Percentiles rank a stretch among this genome's conserved stretches.
Evolutionary conservation across 306 rosid species (phyloP).

Genomic region (Trifolium dubium): DNA sequence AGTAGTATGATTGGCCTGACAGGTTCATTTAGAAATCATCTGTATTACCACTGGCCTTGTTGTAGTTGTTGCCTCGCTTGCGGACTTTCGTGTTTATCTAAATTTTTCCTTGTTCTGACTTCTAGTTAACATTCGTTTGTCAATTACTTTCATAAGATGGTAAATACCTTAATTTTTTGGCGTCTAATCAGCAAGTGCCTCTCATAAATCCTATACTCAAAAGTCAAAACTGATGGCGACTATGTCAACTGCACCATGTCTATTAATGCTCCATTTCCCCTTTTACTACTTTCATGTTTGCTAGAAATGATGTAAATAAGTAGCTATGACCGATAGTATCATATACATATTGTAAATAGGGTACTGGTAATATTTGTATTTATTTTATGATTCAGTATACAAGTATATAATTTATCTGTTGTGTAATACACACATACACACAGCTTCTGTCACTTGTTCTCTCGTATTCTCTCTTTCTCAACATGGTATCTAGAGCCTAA

Average conservation of each 20-base stretch:
- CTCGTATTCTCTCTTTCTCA: not conserved
- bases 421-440: not conserved
- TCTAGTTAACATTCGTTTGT: not conserved
- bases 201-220: not conserved
- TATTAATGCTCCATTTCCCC: constrained; percentile 6
- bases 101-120: not conserved
- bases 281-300: constrained; percentile 19
- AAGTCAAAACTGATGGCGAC: constrained; percentile 8
- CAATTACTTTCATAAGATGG: constrained; percentile 22
- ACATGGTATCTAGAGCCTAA: constrained; percentile 14
- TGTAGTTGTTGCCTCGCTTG: not conserved
- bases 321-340: not conserved
- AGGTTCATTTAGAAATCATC: constrained; percentile 17
- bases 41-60: constrained; percentile 3
- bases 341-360: not conserved
- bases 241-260: constrained; percentile 4
- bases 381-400: not conserved
- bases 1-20: constrained; percentile 5
- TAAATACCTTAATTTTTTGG: constrained; percentile 3
- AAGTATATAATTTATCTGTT: not conserved
- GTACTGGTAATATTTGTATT: not conserved
- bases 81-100: not conserved
- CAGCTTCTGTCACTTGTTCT: not conserved
- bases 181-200: constrained; percentile 9
- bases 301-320: not conserved